Conservation (phyloP, 2,329 filamentous ascomycete genomes). For the Colletotrichum magnum region DNA sequence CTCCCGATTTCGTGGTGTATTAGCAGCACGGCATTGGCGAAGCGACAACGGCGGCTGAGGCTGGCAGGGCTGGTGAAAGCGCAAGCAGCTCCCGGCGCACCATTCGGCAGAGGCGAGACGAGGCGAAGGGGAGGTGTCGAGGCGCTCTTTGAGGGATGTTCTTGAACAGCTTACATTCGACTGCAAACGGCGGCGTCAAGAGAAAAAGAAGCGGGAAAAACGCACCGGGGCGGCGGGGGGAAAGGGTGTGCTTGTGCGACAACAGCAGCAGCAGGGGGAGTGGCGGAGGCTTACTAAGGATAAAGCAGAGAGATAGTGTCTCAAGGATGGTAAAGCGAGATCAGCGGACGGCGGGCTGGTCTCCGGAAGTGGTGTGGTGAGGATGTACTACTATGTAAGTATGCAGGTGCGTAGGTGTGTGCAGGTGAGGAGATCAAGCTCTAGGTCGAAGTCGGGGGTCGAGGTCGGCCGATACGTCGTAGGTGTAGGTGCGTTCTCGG, state of each 20-base stretch:
- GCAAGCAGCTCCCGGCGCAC: constrained; percentile 25
- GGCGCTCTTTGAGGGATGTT: constrained; percentile 17
- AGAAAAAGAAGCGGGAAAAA: constrained; percentile 9
- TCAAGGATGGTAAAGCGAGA: constrained; percentile 15
- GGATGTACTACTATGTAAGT: not conserved
- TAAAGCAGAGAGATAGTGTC: constrained; percentile 12
- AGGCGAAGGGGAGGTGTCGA: not conserved
- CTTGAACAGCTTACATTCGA: constrained; percentile 27
- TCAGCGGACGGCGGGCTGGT: constrained; percentile 21
- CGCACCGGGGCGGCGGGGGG: constrained; percentile 1
- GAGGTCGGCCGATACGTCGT: too few species aligned
- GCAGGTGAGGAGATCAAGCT: not conserved
- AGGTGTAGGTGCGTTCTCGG: not conserved
- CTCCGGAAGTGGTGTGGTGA: constrained; percentile 35
- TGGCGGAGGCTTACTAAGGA: constrained; percentile 29
- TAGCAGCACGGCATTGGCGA: constrained; percentile 1
- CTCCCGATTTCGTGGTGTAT: constrained; percentile 14
- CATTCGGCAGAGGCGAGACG: constrained; percentile 21
- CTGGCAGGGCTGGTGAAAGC: constrained; percentile 28
- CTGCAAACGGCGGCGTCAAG: constrained; percentile 38
- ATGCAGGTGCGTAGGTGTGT: not conserved
- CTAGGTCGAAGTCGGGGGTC: too few species aligned
- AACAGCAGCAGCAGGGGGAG: constrained; percentile 18
- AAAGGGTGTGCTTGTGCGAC: constrained; percentile 24
- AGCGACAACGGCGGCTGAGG: constrained; percentile 30